Percentiles rank a stretch among this genome's conserved stretches.
Evolutionary conservation across 345 rosid species (phyloP).

Genomic region (Camelina sativa): DNA sequence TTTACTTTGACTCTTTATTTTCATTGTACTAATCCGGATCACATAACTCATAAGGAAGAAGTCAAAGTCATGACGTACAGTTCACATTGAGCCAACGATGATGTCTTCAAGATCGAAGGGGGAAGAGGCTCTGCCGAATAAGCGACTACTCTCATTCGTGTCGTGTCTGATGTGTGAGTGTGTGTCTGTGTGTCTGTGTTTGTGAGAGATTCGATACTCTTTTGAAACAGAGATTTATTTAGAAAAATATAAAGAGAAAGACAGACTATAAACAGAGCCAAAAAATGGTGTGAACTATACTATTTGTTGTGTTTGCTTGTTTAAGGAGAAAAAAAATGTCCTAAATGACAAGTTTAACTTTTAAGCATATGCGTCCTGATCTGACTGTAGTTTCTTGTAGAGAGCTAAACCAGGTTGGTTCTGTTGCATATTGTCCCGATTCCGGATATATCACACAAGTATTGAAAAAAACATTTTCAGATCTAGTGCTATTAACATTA

Average conservation of each 20-base stretch:
- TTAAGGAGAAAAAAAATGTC: constrained; percentile 19
- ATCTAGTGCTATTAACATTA: no score
- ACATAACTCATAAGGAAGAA: not conserved
- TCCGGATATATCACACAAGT: no score
- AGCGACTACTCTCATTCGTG: constrained; percentile 30
- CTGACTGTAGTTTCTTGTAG: not conserved
- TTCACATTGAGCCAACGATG: not conserved
- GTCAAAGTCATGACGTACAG: not conserved
- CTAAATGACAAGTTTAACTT: constrained; percentile 19
- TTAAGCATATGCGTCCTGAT: not conserved
- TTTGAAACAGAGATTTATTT: constrained; percentile 36
- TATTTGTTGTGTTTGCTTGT: constrained; percentile 31
- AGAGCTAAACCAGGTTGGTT: no score
- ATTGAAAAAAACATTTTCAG: no score
- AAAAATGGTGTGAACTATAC: constrained; percentile 15
- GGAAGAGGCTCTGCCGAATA: constrained; percentile 40
- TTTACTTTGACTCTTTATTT: no score
- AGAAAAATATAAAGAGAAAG: constrained; percentile 29
- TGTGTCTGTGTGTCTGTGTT: constrained; percentile 37
- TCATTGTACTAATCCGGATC: not conserved
- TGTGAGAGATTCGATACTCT: constrained; percentile 41
- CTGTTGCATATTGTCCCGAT: no score
- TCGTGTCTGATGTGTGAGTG: constrained; percentile 42
- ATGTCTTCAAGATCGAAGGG: constrained; percentile 1
- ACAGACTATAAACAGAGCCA: constrained; percentile 21